Base-by-base conservation (phyloP, 352 stramenopile species). In the Globisporangium orthogonon region DNA sequence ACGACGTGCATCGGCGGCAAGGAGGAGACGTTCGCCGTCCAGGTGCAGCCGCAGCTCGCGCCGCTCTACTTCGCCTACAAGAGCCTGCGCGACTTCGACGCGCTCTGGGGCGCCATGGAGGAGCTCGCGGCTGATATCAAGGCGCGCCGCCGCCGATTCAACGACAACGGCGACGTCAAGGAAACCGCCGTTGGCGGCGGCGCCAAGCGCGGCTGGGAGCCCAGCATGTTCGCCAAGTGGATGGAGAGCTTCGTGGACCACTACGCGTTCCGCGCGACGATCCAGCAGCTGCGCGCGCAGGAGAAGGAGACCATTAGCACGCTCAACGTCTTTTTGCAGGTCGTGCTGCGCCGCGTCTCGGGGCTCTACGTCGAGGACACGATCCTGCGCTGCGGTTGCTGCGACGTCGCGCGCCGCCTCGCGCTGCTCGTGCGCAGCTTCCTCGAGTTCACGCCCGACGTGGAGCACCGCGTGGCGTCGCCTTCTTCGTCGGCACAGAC, bases 1-100 rank as follows among this genome's bases (percentile, higher is more conserved):
- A 92, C 83, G 50, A 89, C 80, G 14, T 92, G 83, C 56, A 86
- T 92, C 60, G 83, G 83, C 56, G 83, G 83, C 62, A 88, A 87
- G 56, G 72, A 89, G 48, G 83, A 89, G 44, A 85, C 74, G 52
- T 92, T 89, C 58, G 83, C 83, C 7, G 74, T 92, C 41, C 76
- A 86, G 63, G 70, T 91, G 47, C 55, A 68, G 44, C 66, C 73
- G 3, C 47, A 61, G 17, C 59, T 75, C 30, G 71, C 70, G 15
- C 67, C 57, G 15, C 60, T 68, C 18, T 90, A 91, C 70, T 92
- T 89, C 64, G 80, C 89, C 39, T 92, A 92, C 74, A 90, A 90
- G 74, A 86, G 68, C 23, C 69, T 90, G 67, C 58, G 51, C 65
- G 80, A 92, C 50, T 92, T 92, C 46, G 73, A 89, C 50, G 73